Evolutionary conservation across 2,329 filamentous ascomycete genomes (phyloP), one percentile per base, ranked within the genome.

Genomic region (Rutstroemia sp.): DNA sequence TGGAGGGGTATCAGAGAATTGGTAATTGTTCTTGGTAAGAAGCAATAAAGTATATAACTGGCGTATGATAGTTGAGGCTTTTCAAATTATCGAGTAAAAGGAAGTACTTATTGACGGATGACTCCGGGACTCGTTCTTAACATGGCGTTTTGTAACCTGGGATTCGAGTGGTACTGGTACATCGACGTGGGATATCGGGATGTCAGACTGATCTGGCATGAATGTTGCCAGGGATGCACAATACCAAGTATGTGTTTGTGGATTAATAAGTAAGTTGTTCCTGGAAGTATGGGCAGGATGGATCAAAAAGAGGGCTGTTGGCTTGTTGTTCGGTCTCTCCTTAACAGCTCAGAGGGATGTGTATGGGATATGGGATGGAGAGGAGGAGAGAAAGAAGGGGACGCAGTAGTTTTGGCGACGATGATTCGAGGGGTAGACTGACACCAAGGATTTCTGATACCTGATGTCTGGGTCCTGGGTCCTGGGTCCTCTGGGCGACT

Each of bases 141-240:
- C 61, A 64, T 65, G 54, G 44, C 53, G 50, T 44, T 50, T 60
- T 58, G 27, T 54, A 51, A 39, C 58, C 42, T 52, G 46, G 44
- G 37, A 47, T 54, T 51, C 51, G 50, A 49, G 49, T 58, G 54
- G 44, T 57, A 53, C 55, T 46, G 50, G 50, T 52, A 37, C 34
- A 37, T 25, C 27, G 49, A 59, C 59, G 62, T 62, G 62, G 61
- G 55, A 56, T 53, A 37, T 53, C 51, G 42, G 38, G 54, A 44
- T 41, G 19, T 38, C 49, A 25, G 27, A 41, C 37, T 49, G 58
- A 56, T 53, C 49, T 60, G 49, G 62, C 62, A 64, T 59, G 23
- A 58, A 60, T 57, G 48, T 30, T 14, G 34, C 23, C n/a, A 30
- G 12, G 16, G 27, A 37, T 9, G 5, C 23, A 23, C 23, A 23